These are phyloP conservation scores for Turnera subulata DNA, from an alignment of 345 rosid genomes.

Conservation along the genomic window DNA sequence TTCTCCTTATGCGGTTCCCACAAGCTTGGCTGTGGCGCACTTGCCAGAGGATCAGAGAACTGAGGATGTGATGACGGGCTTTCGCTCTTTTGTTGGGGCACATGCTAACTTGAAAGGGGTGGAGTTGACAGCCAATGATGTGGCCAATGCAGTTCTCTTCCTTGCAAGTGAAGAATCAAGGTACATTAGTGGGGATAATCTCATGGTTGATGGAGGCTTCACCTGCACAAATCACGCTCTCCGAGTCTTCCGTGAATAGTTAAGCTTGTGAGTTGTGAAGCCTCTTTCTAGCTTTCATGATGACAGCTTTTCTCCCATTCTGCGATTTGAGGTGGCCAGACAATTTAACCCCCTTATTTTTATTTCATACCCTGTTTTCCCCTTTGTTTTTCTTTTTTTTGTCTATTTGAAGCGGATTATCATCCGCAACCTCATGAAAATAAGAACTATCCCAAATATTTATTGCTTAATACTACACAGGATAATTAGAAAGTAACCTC, in stretches of 20 bases:
- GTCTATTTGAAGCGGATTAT: too few species aligned
- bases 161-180: constrained; percentile 76
- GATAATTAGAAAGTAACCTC: too few species aligned
- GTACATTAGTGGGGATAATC: constrained; percentile 80
- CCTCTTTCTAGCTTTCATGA: too few species aligned
- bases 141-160: constrained; percentile 82
- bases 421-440: too few species aligned
- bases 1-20: constrained; percentile 74
- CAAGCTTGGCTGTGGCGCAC: constrained; percentile 66
- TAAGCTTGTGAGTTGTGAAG: too few species aligned
- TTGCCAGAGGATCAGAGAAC: constrained; percentile 71
- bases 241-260: constrained; percentile 54
- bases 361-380: too few species aligned
- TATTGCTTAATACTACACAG: too few species aligned
- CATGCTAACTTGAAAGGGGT: constrained; percentile 76
- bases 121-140: constrained; percentile 64
- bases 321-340: too few species aligned
- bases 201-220: constrained; percentile 93
- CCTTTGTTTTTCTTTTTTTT: too few species aligned
- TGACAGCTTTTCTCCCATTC: too few species aligned
- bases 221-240: constrained; percentile 56
- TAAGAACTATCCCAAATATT: too few species aligned
- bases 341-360: too few species aligned
- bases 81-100: constrained; percentile 42
- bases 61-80: constrained; percentile 46